Conservation (phyloP, 2,329 filamentous ascomycete species). For the Rutstroemia sp. region DNA sequence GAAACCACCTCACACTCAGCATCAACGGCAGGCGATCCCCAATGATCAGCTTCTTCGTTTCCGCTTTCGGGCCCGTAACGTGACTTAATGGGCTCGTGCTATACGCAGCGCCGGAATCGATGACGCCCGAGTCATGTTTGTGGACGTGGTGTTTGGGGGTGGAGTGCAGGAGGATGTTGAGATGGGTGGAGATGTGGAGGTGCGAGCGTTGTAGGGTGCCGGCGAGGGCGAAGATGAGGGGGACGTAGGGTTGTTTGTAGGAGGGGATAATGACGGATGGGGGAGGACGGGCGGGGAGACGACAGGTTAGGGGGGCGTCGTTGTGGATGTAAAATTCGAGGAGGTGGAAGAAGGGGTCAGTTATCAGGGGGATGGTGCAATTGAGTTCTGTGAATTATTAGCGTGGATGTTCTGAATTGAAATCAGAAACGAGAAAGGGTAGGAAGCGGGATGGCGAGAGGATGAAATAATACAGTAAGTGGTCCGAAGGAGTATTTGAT, state of each 20-base stretch:
- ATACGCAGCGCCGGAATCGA: slow-evolving; percentile 85
- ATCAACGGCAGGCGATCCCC: slow-evolving; percentile 74
- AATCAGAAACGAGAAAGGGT: no score
- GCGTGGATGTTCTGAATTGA: neutral
- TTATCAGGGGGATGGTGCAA: slow-evolving; percentile 72
- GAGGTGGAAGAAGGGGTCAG: slow-evolving; percentile 77
- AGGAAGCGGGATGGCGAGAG: neutral
- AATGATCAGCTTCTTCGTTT: slow-evolving; percentile 64
- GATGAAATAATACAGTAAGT: neutral
- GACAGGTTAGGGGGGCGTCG: slow-evolving; percentile 87
- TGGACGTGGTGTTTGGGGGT: slow-evolving; percentile 52
- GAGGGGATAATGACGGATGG: slow-evolving; percentile 33
- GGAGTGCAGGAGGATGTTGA: slow-evolving; percentile 80
- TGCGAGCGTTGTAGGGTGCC: slow-evolving; percentile 85
- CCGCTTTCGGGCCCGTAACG: slow-evolving; percentile 25
- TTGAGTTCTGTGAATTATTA: slow-evolving; percentile 55
- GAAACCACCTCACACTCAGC: slow-evolving; percentile 84
- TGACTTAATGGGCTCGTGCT: slow-evolving; percentile 50
- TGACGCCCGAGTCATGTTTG: slow-evolving; percentile 64
- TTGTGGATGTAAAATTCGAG: slow-evolving; percentile 97
- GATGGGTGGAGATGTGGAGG: slow-evolving; percentile 79
- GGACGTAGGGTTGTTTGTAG: slow-evolving; percentile 26
- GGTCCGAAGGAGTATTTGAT: neutral
- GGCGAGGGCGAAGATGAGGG: slow-evolving; percentile 47
- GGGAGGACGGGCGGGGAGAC: slow-evolving; percentile 69